Conservation (phyloP, 805 yeast species). For the Ogataea wickerhamii region DNA sequence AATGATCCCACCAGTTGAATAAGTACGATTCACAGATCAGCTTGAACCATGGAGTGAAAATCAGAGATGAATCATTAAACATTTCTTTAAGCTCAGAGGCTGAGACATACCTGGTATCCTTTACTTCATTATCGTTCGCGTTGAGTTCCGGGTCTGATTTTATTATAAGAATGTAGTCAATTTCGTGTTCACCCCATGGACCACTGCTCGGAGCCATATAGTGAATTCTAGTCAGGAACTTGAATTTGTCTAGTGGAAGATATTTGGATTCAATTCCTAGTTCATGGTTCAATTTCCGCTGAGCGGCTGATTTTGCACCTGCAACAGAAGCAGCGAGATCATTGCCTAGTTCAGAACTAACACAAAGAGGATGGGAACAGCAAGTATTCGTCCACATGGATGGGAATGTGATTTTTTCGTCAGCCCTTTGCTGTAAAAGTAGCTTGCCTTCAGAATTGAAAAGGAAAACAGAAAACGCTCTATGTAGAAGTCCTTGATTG, state of each 20-base stretch:
- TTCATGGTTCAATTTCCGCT: slow-evolving; percentile 89
- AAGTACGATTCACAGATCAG: slow-evolving; percentile 87
- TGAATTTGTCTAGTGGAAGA: slow-evolving; percentile 63
- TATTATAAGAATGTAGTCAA: slow-evolving; percentile 87
- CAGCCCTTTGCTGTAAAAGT: slow-evolving; percentile 91
- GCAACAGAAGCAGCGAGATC: slow-evolving; percentile 55
- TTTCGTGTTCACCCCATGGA: slow-evolving; percentile 95
- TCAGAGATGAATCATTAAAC: slow-evolving; percentile 60
- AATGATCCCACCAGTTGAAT: slow-evolving; percentile 89
- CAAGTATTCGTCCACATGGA: slow-evolving; percentile 98
- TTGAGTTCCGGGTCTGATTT: slow-evolving; percentile 45
- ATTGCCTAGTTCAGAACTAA: slow-evolving; percentile 72
- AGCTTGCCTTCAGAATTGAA: slow-evolving; percentile 75
- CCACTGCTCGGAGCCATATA: slow-evolving; percentile 83
- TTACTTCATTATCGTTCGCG: slow-evolving; percentile 80
- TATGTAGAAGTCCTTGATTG: slow-evolving; percentile 79
- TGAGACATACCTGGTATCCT: slow-evolving; percentile 72
- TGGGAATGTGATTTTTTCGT: slow-evolving; percentile 95
- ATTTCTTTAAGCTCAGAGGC: slow-evolving; percentile 63
- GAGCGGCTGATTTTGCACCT: slow-evolving; percentile 87
- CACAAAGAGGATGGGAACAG: slow-evolving; percentile 94
- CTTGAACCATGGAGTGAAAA: slow-evolving; percentile 98
- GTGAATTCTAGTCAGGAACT: slow-evolving; percentile 89
- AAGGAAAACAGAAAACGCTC: slow-evolving; percentile 94
- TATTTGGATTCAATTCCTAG: slow-evolving; percentile 68